A percentile compares a stretch with the other conserved stretches of the same genome.
phyloP scores from a whole-genome alignment of 441 rosid species.

The Adansonia rubrostipa region DNA sequence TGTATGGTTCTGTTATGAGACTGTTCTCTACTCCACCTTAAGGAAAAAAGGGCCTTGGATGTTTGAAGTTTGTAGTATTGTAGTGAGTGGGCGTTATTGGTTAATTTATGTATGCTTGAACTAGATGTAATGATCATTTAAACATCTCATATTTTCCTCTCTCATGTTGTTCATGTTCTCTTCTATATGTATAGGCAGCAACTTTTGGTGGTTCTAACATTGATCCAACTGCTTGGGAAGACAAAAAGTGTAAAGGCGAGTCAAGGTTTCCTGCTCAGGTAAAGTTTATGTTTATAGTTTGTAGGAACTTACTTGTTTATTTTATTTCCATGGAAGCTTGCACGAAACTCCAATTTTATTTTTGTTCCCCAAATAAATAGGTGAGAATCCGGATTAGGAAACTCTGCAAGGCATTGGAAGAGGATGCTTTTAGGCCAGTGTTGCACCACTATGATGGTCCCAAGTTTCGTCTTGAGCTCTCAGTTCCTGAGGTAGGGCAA shows the following conservation, averaged over 20 bases:
- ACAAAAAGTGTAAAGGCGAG: constrained; percentile 97
- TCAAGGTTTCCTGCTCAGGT: constrained; percentile 99
- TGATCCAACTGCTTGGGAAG: constrained; percentile 99
- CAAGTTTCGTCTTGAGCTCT: constrained; percentile 92
- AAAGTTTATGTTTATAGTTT: constrained; percentile 11
- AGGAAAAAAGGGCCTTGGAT: background rate
- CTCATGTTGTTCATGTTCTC: background rate
- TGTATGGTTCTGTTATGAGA: background rate
- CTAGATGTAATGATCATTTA: background rate
- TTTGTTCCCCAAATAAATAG: constrained; percentile 40
- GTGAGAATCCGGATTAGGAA: constrained; percentile 83
- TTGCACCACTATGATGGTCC: constrained; percentile 98
- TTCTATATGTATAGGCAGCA: constrained; percentile 60
- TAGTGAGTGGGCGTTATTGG: background rate
- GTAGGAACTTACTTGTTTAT: background rate
- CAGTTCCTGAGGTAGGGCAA: constrained; percentile 86
- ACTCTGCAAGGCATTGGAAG: constrained; percentile 94
- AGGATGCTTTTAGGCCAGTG: constrained; percentile 95
- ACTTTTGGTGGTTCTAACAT: constrained; percentile 97
- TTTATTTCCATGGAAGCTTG: background rate
- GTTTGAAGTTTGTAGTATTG: background rate
- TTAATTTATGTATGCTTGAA: background rate
- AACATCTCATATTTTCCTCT: background rate
- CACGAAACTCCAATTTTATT: background rate
- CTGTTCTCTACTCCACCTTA: background rate